phyloP scores from a whole-genome alignment of 1,139 yeast genomes.

The Kurtzmaniella natalensis region DNA sequence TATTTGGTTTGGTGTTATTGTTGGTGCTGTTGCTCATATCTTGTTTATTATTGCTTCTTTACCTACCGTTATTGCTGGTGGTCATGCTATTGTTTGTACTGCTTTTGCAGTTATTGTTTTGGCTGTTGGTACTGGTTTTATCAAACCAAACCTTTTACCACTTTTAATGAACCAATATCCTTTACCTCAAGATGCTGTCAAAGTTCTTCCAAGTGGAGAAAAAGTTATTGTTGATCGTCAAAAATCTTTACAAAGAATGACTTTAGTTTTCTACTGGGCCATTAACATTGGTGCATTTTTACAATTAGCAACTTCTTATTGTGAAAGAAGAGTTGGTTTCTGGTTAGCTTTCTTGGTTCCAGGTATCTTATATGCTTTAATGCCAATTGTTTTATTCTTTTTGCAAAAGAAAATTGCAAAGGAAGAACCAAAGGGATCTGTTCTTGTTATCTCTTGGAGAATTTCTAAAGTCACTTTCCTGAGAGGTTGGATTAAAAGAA shows the following conservation, averaged over 20 bases:
- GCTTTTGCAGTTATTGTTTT: constrained; percentile 33
- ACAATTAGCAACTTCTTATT: constrained; percentile 71
- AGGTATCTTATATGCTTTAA: constrained; percentile 42
- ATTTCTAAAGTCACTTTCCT: constrained; percentile 38
- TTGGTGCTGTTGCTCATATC: constrained; percentile 37
- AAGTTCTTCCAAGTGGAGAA: constrained; percentile 56
- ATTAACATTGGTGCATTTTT: constrained; percentile 79
- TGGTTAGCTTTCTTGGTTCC: constrained; percentile 73
- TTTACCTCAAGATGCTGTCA: constrained; percentile 56
- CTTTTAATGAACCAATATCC: constrained; percentile 48
- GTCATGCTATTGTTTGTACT: constrained; percentile 32
- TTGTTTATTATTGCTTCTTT: constrained; percentile 38
- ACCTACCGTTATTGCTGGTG: constrained; percentile 32
- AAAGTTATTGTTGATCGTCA: constrained; percentile 68
- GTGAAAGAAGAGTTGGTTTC: constrained; percentile 66
- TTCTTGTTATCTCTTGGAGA: constrained; percentile 39
- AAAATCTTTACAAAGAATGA: constrained; percentile 68
- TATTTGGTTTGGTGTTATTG: constrained; percentile 36
- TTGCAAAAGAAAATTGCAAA: constrained; percentile 35
- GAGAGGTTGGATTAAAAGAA: constrained; percentile 36
- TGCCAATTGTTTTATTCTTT: constrained; percentile 42
- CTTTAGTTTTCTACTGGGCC: constrained; percentile 73
- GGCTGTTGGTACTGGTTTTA: constrained; percentile 46
- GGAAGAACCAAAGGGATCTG: constrained; percentile 44
- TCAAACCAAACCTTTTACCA: constrained; percentile 50